A percentile compares a stretch with the other conserved stretches of the same genome.
These are phyloP conservation scores for Russula foetens DNA, from an alignment of 768 basidiomycete genomes.

Conservation along the genomic window DNA sequence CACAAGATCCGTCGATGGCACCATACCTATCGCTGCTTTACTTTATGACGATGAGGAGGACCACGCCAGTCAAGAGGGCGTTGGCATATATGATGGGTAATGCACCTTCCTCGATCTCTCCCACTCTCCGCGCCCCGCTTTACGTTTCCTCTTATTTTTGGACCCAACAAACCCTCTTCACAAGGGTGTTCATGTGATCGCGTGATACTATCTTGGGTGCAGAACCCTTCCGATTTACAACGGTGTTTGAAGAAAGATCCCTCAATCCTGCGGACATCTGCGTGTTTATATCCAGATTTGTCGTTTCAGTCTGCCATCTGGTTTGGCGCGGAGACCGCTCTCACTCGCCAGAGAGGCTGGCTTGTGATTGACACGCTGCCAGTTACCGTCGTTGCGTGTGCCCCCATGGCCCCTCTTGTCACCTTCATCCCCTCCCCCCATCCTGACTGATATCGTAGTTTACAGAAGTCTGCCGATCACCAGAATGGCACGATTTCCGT, in stretches of 20 bases:
- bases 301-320: background rate
- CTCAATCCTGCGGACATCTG: too few species aligned
- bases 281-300: too few species aligned
- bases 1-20: conserved; percentile 56
- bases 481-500: conserved; percentile 66
- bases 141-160: background rate
- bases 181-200: background rate
- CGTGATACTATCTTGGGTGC: background rate
- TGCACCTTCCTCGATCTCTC: conserved; percentile 23
- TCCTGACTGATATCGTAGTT: conserved; percentile 39
- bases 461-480: conserved; percentile 74
- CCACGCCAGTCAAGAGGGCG: conserved; percentile 60
- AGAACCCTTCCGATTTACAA: background rate
- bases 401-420: background rate
- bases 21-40: conserved; percentile 68
- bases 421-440: background rate
- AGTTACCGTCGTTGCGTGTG: background rate
- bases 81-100: conserved; percentile 92
- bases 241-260: too few species aligned
- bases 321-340: background rate
- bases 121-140: background rate
- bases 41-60: conserved; percentile 78
- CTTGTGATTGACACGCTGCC: background rate
- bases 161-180: too few species aligned
- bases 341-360: background rate